Evolutionary conservation across 129 eudicot species (phyloP), one percentile per base, ranked within the genome.

Genomic region (Pulicaria dysenterica): DNA sequence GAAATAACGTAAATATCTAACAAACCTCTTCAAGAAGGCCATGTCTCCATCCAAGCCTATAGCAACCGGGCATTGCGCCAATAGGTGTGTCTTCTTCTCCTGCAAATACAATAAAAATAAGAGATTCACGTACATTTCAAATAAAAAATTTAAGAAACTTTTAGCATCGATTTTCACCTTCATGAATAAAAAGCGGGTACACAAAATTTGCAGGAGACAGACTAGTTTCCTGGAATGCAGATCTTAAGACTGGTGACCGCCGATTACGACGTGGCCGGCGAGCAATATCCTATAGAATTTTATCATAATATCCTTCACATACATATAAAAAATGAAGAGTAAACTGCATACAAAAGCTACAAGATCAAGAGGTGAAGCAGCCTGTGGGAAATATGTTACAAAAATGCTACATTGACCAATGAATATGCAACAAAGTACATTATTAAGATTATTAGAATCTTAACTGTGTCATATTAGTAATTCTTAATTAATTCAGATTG

Each of bases 1-100:
- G 43, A 16, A 2, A 1, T 4, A 31, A 69, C 5, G n/a, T 13
- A 38, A 45, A 36, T 65, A 74, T 44, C 50, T 73, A 48, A 68
- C 76, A 24, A 15, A 94, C 98, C 98, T 94, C 96, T 80, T 94
- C 96, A 38, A 94, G 76, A 75, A 94, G 96, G 41, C 97, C 99
- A 77, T 94, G 97, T 67, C 99, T 86, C 99, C 99, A 94, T 19
- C 99, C 99, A 72, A 90, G 97, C 81, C 99, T 83, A 71, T 88
- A 94, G 63, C 99, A 94, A 59, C 97, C 99, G 42, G 99, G 99
- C 99, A 94, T 94, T 51, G 99, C 99, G 4, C 96, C 97, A 79
- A 94, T 94, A 34, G 97, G 99, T 4, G 94, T 90, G 77, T 94
- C 97, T 72, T 94, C 97, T 72, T 88, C 97, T 55, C 98, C 98